Evolutionary conservation across 345 rosid species (phyloP).

Genomic region (Aethionema arabicum): DNA sequence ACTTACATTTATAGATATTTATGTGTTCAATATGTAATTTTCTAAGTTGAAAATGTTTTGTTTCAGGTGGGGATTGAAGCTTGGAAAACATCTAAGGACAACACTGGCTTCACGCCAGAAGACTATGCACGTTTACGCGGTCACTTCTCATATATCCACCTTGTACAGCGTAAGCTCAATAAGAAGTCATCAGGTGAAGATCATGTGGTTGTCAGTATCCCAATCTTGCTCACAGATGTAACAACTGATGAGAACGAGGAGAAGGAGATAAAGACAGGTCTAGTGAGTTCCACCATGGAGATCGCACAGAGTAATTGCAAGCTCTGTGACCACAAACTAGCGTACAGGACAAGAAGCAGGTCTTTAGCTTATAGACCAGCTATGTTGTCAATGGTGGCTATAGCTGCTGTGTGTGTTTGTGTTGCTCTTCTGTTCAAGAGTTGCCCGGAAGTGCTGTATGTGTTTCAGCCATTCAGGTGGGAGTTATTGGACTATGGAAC

Average conservation of each 20-base stretch:
- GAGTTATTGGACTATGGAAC: slow-evolving; percentile 84
- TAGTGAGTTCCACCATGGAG: slow-evolving; percentile 51
- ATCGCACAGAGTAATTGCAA: slow-evolving; percentile 61
- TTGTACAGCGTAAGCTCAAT: slow-evolving; percentile 77
- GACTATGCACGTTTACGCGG: slow-evolving; percentile 97
- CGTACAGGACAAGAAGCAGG: slow-evolving; percentile 46
- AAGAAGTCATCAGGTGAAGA: slow-evolving; percentile 45
- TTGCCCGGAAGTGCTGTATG: slow-evolving; percentile 84
- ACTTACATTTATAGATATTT: neutral
- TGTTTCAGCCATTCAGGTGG: slow-evolving; percentile 98
- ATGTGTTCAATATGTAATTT: slow-evolving; percentile 14
- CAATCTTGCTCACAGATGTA: slow-evolving; percentile 31
- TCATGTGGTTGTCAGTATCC: slow-evolving; percentile 68
- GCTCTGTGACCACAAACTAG: slow-evolving; percentile 63
- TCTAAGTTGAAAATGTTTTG: slow-evolving; percentile 4
- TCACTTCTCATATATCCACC: slow-evolving; percentile 90
- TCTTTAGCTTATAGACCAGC: slow-evolving; percentile 86
- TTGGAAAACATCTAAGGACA: slow-evolving; percentile 84
- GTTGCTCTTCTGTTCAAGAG: slow-evolving; percentile 98
- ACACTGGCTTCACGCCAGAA: slow-evolving; percentile 92
- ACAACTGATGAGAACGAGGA: slow-evolving; percentile 19
- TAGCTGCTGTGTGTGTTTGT: slow-evolving; percentile 97
- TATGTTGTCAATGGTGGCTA: slow-evolving; percentile 92
- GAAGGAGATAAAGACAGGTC: slow-evolving; percentile 48
- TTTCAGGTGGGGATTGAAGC: slow-evolving; percentile 84